phyloP scores from a whole-genome alignment of 176 grass and related monocot genomes.

The Aegilops sharonensis region DNA sequence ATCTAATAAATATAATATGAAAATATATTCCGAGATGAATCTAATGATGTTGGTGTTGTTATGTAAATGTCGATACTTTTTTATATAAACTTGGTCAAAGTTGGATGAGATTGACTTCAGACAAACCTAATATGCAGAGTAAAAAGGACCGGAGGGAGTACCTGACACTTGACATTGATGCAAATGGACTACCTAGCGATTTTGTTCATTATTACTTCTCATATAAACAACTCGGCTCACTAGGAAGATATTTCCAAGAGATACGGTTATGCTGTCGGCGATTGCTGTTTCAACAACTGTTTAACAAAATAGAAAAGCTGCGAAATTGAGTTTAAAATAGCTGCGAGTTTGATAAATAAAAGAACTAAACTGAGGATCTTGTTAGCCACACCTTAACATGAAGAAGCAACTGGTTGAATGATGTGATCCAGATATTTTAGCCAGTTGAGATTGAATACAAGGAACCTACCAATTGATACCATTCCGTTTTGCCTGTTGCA shows the following conservation, averaged over 20 bases:
- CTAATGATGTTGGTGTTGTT: no score
- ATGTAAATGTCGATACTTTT: no score
- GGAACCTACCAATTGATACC: not conserved
- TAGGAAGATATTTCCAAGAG: not conserved
- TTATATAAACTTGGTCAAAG: no score
- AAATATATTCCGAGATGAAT: no score
- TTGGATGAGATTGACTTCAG: no score
- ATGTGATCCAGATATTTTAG: slow-evolving; percentile 7
- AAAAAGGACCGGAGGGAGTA: no score
- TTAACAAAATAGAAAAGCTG: not conserved
- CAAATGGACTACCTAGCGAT: not conserved
- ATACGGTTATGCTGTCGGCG: not conserved
- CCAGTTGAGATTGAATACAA: not conserved
- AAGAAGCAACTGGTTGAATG: not conserved
- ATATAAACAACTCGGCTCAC: not conserved
- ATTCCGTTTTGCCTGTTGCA: not conserved
- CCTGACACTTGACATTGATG: not conserved
- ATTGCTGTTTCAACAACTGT: not conserved
- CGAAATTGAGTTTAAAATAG: not conserved
- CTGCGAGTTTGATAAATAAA: not conserved
- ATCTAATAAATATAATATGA: no score
- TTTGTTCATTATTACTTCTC: not conserved
- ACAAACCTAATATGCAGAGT: no score
- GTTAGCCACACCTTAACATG: not conserved
- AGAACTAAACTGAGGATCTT: not conserved